Evolutionary conservation across 2,329 filamentous ascomycete genomes (phyloP), one percentile per base, ranked within the genome.

Genomic region (Colletotrichum zoysiae): DNA sequence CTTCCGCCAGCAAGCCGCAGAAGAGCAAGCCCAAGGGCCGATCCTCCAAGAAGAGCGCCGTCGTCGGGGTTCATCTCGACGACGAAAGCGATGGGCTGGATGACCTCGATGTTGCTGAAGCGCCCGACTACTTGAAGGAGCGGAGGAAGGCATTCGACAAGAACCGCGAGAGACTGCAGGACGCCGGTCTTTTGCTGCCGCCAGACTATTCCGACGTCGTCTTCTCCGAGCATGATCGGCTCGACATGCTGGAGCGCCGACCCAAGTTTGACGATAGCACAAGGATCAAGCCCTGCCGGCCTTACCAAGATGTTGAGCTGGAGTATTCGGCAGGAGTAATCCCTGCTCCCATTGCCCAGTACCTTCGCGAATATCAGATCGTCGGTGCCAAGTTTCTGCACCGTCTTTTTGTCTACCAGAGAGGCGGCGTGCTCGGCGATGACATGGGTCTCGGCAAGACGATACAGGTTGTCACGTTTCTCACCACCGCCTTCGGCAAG

Each of bases 381-480:
- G 88, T 93, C 38, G 96, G 96, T 6, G 93, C 92, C 18, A 87
- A 89, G 42, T 98, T 98, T 77, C 85, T 99, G 9, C 95, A 98
- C 79, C 89, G 93, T 71, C 88, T 93, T 30, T 98, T 98, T 78
- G 92, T 98, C 5, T 95, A 94, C 75, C 96, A 99, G 78, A 92
- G 92, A 76, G 96, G 96, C 1, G 94, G 93, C 1, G 93, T 99
- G 30, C 86, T 99, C 0, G 95, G 95, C 3, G 96, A 99, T 78
- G 96, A 99, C 78, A 99, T 99, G 96, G 96, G 96, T 26, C 82
- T 99, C 42, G 96, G 96, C 0, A 99, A 99, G 82, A 99, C 96
- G 0, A 94, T 99, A 2, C 96, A 99, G 80, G 94, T 99, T 35
- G 96, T 95, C 69, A 93, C 95, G 0, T 98, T 99, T 75, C 84